These are phyloP conservation scores for Pholiota adiposa DNA, from an alignment of 1,284 basidiomycete genomes.

Conservation along the genomic window DNA sequence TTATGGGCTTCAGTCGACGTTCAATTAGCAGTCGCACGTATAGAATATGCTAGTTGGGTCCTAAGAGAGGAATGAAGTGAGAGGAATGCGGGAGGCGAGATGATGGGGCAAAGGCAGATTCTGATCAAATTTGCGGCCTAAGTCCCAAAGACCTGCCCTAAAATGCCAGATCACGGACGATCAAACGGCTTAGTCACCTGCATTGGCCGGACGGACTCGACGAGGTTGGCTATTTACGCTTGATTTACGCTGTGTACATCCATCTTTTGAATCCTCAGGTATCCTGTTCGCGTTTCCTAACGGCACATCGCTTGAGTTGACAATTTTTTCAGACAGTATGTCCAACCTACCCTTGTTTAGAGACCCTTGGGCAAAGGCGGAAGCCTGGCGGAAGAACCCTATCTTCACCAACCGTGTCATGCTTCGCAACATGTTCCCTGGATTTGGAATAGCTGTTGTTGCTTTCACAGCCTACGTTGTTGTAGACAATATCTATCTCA, in stretches of 20 bases:
- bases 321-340: slow-evolving; percentile 39
- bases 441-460: slow-evolving; percentile 89
- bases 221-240: background rate
- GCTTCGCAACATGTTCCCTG: slow-evolving; percentile 90
- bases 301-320: background rate
- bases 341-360: slow-evolving; percentile 74
- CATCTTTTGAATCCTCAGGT: slow-evolving; percentile 10
- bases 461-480: slow-evolving; percentile 91
- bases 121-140: slow-evolving; percentile 46
- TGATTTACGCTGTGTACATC: background rate
- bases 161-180: slow-evolving; percentile 42
- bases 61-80: slow-evolving; percentile 23
- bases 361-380: slow-evolving; percentile 93
- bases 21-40: slow-evolving; percentile 19
- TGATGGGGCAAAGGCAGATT: slow-evolving; percentile 21
- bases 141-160: slow-evolving; percentile 65
- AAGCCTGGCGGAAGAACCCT: slow-evolving; percentile 91
- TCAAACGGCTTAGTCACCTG: slow-evolving; percentile 23
- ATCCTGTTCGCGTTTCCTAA: background rate
- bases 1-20: slow-evolving; percentile 14
- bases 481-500: slow-evolving; percentile 71
- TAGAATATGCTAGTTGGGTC: slow-evolving; percentile 6
- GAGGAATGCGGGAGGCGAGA: slow-evolving; percentile 21
- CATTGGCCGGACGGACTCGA: background rate
- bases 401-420: slow-evolving; percentile 86